Conservation (phyloP, 1,284 basidiomycete species). For the Schizophyllum commune region DNA sequence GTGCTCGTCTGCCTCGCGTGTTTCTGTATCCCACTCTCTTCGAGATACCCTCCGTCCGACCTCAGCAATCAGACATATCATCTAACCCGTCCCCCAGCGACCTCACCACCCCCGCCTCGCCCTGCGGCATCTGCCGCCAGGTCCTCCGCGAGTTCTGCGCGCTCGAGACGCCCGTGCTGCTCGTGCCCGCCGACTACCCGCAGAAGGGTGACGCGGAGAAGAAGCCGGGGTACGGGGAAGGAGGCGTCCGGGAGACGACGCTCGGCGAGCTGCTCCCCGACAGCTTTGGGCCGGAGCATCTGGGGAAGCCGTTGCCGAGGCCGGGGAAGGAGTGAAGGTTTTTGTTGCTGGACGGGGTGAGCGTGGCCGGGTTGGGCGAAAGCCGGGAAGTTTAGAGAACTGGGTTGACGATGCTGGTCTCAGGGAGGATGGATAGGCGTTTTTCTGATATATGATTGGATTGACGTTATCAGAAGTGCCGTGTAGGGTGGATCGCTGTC, state of each 20-base stretch:
- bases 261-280: slow-evolving; percentile 75
- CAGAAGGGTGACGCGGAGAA: slow-evolving; percentile 14
- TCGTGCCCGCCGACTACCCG: slow-evolving; percentile 68
- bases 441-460: too few species aligned
- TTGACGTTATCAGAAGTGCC: too few species aligned
- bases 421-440: too few species aligned
- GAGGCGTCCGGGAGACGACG: slow-evolving; percentile 55
- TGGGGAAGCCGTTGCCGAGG: slow-evolving; percentile 6
- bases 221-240: slow-evolving; percentile 27
- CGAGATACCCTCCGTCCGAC: too few species aligned
- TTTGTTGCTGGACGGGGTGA: too few species aligned
- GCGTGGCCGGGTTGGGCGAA: too few species aligned
- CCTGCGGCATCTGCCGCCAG: slow-evolving; percentile 91
- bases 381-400: too few species aligned
- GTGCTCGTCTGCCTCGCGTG: too few species aligned
- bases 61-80: too few species aligned
- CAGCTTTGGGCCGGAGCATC: slow-evolving; percentile 16
- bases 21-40: too few species aligned
- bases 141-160: slow-evolving; percentile 85
- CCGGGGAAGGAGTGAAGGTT: neutral
- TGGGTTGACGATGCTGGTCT: too few species aligned
- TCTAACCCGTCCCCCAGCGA: slow-evolving; percentile 37
- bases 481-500: too few species aligned
- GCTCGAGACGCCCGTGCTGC: slow-evolving; percentile 68
- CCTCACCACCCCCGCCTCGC: slow-evolving; percentile 58